These are phyloP conservation scores for Prunus mongolica DNA, from an alignment of 306 rosid species.

Conservation along the genomic window DNA sequence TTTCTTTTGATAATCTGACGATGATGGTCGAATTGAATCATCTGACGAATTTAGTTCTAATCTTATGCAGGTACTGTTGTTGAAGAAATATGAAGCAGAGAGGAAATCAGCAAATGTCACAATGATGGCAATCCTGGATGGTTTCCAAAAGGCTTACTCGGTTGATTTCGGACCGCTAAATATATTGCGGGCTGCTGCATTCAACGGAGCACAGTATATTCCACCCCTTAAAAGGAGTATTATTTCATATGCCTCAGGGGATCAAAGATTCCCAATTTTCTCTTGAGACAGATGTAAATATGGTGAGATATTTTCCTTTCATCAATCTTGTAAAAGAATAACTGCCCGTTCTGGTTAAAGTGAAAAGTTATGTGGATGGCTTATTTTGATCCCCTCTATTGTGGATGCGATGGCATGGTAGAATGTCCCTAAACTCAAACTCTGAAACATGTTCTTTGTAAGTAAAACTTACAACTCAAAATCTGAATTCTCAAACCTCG, in stretches of 20 bases:
- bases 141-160: slow-evolving; percentile 84
- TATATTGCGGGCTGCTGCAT: slow-evolving; percentile 68
- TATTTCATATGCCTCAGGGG: slow-evolving; percentile 89
- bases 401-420: not conserved
- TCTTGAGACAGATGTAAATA: slow-evolving; percentile 30
- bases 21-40: not conserved
- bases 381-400: not conserved
- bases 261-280: slow-evolving; percentile 66
- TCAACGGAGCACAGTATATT: slow-evolving; percentile 60
- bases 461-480: not conserved
- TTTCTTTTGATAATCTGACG: not conserved
- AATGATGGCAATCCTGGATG: slow-evolving; percentile 87
- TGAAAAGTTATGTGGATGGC: not conserved
- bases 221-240: slow-evolving; percentile 80
- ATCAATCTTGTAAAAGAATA: not conserved
- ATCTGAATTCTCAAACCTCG: not conserved
- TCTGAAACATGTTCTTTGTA: not conserved
- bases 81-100: slow-evolving; percentile 80
- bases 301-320: not conserved
- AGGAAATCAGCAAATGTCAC: slow-evolving; percentile 59
- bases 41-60: not conserved
- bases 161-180: slow-evolving; percentile 87
- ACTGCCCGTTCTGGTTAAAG: not conserved
- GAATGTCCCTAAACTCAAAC: no score
- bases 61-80: slow-evolving; percentile 52